These are phyloP conservation scores for Pseudocercospora eumusae DNA, from an alignment of 2,329 filamentous ascomycete genomes.

Conservation along the genomic window DNA sequence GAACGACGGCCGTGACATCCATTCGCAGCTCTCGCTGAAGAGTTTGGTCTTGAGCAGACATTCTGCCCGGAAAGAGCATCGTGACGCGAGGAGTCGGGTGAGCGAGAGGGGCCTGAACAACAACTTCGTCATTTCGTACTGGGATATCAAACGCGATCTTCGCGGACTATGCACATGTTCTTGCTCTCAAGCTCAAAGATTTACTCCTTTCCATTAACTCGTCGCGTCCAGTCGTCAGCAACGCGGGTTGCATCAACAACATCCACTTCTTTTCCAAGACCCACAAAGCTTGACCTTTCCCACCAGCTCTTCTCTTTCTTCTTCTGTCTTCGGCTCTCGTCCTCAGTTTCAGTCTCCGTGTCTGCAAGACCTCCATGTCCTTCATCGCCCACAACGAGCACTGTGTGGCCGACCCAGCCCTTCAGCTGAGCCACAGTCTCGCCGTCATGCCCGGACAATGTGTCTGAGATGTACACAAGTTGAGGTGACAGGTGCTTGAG, in stretches of 20 bases:
- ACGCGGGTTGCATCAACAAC: slow-evolving; percentile 81
- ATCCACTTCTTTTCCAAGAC: slow-evolving; percentile 81
- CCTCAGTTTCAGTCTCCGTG: slow-evolving; percentile 70
- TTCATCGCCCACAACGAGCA: slow-evolving; percentile 67
- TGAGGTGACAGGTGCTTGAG: slow-evolving; percentile 83
- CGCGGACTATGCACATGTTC: slow-evolving; percentile 7
- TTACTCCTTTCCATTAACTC: slow-evolving; percentile 64
- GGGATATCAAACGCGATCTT: not conserved
- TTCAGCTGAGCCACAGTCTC: slow-evolving; percentile 68
- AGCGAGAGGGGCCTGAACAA: not conserved
- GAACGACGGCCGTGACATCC: not conserved
- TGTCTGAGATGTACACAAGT: slow-evolving; percentile 80
- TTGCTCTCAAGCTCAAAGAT: not conserved
- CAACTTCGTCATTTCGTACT: slow-evolving; percentile 8
- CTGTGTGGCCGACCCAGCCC: slow-evolving; percentile 63
- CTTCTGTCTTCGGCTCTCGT: slow-evolving; percentile 50
- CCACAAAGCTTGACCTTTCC: slow-evolving; percentile 77
- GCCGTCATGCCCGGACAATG: slow-evolving; percentile 67
- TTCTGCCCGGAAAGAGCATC: too few species aligned
- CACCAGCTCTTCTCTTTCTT: slow-evolving; percentile 66
- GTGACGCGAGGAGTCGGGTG: too few species aligned
- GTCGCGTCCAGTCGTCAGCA: slow-evolving; percentile 81
- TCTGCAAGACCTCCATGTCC: slow-evolving; percentile 79
- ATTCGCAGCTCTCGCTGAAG: too few species aligned
- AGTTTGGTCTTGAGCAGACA: not conserved